Conservation (phyloP, 148 eudicot genomes). For the Camellia lanceoleosa region DNA sequence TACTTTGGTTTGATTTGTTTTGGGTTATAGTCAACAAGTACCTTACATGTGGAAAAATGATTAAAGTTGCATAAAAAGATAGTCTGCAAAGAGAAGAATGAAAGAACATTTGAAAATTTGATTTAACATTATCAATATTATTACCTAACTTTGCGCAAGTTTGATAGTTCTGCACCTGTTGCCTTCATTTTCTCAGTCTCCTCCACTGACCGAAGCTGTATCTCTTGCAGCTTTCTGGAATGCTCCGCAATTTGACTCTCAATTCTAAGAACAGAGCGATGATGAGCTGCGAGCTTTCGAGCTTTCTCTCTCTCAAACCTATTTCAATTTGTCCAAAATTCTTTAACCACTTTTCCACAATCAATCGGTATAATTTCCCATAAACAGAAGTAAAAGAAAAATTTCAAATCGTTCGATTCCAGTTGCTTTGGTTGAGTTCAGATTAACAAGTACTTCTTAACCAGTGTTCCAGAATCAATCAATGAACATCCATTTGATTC, state of each 20-base stretch:
- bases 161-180: constrained; percentile 45
- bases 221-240: constrained; percentile 41
- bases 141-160: constrained; percentile 62
- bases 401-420: background rate
- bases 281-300: constrained; percentile 48
- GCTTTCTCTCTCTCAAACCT: constrained; percentile 77
- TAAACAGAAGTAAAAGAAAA: background rate
- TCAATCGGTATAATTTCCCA: background rate
- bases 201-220: constrained; percentile 27
- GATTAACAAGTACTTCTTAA: background rate
- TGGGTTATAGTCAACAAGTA: background rate
- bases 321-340: constrained; percentile 6
- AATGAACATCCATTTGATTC: background rate
- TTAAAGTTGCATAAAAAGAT: background rate
- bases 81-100: background rate
- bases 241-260: constrained; percentile 62
- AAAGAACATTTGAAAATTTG: background rate
- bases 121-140: background rate
- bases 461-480: background rate
- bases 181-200: constrained; percentile 50
- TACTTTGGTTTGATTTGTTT: no score
- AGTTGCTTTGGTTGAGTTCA: background rate
- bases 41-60: background rate
- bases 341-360: background rate
- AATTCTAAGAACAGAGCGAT: constrained; percentile 59